These are phyloP conservation scores for Pythium insidiosum DNA, from an alignment of 352 stramenopile genomes.

Conservation along the genomic window DNA sequence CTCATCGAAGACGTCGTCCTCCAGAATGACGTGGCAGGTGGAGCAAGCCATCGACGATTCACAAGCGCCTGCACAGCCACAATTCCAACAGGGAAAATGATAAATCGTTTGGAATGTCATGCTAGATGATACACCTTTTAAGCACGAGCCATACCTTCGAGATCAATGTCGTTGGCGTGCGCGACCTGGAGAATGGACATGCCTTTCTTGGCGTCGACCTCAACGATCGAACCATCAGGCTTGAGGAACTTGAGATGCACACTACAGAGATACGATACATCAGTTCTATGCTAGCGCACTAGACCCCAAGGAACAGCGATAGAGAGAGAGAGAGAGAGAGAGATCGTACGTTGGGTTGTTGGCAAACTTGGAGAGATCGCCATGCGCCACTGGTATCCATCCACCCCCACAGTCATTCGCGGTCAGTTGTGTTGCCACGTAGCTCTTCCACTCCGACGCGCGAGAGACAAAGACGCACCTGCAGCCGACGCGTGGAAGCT, in stretches of 20 bases:
- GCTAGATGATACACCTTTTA: background rate
- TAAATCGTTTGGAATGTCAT: no score
- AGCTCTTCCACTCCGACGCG: background rate
- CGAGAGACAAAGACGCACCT: conserved; percentile 10
- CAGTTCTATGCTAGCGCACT: background rate
- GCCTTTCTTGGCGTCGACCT: conserved; percentile 64
- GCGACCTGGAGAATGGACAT: conserved; percentile 90
- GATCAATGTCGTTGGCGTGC: conserved; percentile 91
- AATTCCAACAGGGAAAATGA: conserved; percentile 17
- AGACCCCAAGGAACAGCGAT: background rate
- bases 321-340: background rate
- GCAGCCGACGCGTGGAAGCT: conserved; percentile 38
- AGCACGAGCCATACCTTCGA: conserved; percentile 65
- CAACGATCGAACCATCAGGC: conserved; percentile 44
- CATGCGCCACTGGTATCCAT: conserved; percentile 26
- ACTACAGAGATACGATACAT: conserved; percentile 11
- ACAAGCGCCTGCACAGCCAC: conserved; percentile 81
- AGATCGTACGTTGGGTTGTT: conserved; percentile 46
- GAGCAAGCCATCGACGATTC: conserved; percentile 96
- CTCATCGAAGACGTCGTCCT: conserved; percentile 87
- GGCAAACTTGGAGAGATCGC: conserved; percentile 49
- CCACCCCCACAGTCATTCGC: no score
- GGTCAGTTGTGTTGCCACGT: no score
- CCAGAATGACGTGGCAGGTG: conserved; percentile 98
- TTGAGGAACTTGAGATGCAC: conserved; percentile 74